Evolutionary conservation across 2,329 filamentous ascomycete species (phyloP).

Genomic region (Davidsoniella virescens): DNA sequence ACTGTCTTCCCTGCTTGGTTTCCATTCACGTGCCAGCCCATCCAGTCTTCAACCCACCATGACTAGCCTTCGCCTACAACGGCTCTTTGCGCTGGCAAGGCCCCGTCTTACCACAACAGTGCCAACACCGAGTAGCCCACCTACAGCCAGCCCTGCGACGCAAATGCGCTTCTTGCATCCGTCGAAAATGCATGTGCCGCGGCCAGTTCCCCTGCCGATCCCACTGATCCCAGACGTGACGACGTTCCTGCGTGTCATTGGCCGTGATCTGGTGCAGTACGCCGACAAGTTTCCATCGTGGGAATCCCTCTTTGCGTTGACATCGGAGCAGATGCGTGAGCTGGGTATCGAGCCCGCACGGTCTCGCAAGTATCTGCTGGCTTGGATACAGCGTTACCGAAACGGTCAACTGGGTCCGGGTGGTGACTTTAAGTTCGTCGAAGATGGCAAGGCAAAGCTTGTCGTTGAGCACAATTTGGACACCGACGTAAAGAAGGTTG

Average conservation of each 20-base stretch:
- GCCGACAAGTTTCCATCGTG: slow-evolving; percentile 76
- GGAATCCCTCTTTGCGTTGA: slow-evolving; percentile 75
- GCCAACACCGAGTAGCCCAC: too few relatives aligned
- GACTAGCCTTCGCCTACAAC: slow-evolving; percentile 4
- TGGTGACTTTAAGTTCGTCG: slow-evolving; percentile 62
- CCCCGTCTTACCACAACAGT: not conserved
- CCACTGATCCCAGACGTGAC: slow-evolving; percentile 71
- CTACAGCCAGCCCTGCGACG: not conserved
- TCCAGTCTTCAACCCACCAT: not conserved
- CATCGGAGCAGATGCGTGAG: slow-evolving; percentile 60
- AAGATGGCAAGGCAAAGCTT: slow-evolving; percentile 35
- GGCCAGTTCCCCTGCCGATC: slow-evolving; percentile 37
- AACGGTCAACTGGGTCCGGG: slow-evolving; percentile 64
- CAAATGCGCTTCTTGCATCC: slow-evolving; percentile 3
- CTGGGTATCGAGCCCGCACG: slow-evolving; percentile 77
- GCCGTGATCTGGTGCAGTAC: slow-evolving; percentile 69
- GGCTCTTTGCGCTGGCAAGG: not conserved
- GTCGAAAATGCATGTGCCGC: slow-evolving; percentile 7
- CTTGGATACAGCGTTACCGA: slow-evolving; percentile 75
- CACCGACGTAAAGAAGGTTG: slow-evolving; percentile 34
- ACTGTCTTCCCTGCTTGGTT: too few relatives aligned
- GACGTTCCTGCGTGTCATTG: slow-evolving; percentile 83
- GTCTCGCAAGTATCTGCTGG: slow-evolving; percentile 65
- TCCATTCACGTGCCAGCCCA: too few relatives aligned
- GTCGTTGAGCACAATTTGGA: slow-evolving; percentile 23